phyloP scores from a whole-genome alignment of 805 yeast species.

The Yamadazyma laniorum region DNA sequence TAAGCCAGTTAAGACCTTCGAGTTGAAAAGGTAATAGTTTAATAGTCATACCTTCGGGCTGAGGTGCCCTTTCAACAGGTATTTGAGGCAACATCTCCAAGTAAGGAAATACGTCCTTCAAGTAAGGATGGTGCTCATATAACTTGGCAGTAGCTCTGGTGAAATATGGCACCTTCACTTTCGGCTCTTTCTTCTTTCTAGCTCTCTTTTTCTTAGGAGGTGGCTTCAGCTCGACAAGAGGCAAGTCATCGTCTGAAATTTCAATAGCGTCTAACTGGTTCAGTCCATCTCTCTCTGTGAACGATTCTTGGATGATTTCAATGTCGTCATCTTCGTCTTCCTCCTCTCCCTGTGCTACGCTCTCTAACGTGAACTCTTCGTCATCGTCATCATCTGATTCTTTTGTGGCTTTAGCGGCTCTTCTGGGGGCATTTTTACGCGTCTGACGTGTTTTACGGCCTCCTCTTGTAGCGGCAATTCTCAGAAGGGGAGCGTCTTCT shows the following conservation, averaged over 20 bases:
- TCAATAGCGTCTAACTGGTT: conserved; percentile 3
- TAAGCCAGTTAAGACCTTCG: conserved; percentile 91
- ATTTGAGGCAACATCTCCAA: conserved; percentile 49
- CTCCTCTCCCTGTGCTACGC: conserved; percentile 11
- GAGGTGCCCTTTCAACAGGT: conserved; percentile 56
- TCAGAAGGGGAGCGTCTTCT: conserved; percentile 6
- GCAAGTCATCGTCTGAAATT: conserved; percentile 20
- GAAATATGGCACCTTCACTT: conserved; percentile 64
- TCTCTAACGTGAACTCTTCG: conserved; percentile 19
- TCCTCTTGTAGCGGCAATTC: background rate
- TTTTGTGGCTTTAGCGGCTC: conserved; percentile 9
- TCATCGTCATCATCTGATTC: conserved; percentile 20
- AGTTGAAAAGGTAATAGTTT: conserved; percentile 83
- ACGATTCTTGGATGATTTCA: conserved; percentile 2
- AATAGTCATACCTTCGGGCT: conserved; percentile 77
- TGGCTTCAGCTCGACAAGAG: conserved; percentile 20
- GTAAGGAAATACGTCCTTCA: conserved; percentile 68
- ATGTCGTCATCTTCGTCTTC: conserved; percentile 32
- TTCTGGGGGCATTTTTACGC: conserved; percentile 13
- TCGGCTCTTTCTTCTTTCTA: conserved; percentile 31
- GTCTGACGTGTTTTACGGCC: conserved; percentile 15
- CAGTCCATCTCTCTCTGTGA: background rate
- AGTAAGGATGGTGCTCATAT: conserved; percentile 74
- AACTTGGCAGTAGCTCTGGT: conserved; percentile 67
- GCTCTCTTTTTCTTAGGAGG: conserved; percentile 11